A percentile compares a stretch with the other conserved stretches of the same genome.
phyloP scores from a whole-genome alignment of 305 asterid species.

The Rubia tinctorum region DNA sequence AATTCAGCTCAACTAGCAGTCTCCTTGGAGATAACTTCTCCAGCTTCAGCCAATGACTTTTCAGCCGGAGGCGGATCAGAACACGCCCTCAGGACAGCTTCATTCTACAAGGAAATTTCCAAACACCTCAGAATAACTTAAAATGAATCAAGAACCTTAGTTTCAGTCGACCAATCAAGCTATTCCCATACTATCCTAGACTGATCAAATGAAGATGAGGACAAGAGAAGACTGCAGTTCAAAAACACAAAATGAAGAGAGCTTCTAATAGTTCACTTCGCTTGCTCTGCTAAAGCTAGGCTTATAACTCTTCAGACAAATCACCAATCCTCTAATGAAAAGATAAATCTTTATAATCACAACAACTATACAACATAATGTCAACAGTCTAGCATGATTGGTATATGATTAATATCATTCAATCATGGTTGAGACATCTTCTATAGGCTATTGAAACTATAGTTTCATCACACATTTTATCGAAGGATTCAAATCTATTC shows the following conservation, averaged over 20 bases:
- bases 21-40: conserved; percentile 25
- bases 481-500: no score
- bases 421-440: no score
- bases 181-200: neutral
- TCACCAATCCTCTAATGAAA: neutral
- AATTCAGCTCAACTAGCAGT: conserved; percentile 12
- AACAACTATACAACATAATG: neutral
- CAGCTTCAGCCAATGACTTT: conserved; percentile 32
- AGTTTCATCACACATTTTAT: neutral
- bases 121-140: conserved; percentile 13
- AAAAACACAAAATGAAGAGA: neutral
- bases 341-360: neutral
- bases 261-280: neutral
- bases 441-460: no score
- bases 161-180: neutral
- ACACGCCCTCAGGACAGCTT: conserved; percentile 85
- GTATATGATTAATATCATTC: no score
- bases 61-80: conserved; percentile 54
- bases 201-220: no score
- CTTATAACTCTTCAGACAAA: neutral
- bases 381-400: no score
- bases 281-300: neutral
- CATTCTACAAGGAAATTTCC: conserved; percentile 58
- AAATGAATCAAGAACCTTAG: neutral
- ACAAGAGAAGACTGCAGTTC: neutral